Evolutionary conservation across 202 grass and related monocot genomes (phyloP), one percentile per base, ranked within the genome.

Genomic region (Bolboschoenoplectus hybrid): DNA sequence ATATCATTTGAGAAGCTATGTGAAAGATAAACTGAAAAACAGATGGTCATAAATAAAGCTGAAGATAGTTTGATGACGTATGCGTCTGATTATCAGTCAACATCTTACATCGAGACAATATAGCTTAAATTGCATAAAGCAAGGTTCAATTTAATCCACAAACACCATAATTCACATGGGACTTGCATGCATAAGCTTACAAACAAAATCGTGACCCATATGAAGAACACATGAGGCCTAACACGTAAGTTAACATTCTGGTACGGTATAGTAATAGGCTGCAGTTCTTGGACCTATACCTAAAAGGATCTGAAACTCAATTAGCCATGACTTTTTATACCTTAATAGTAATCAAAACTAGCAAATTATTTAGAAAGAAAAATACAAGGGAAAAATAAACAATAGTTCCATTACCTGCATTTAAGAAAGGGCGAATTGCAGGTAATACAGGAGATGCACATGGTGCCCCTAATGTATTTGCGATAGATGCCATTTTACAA

Each of bases 391-490:
- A 58, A 56, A 39, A 49, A 82, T 55, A 53, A 36, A 36, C 5
- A 52, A 16, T 16, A 6, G 41, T 69, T 67, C 46, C 14, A 70
- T 67, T 84, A 84, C 81, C 81, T 52, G 47, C 9, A 52, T 26
- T 12, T 70, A 50, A 10, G 11, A 34, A 43, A 26, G 32, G 34
- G 35, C 13, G 7, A 40, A 53, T 32, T 51, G 81, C 26, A 53
- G 65, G 64, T 67, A 51, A 45, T 32, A 84, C 40, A 2, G 81
- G 81, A 84, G 81, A 84, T 65, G 62, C 80, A 82, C 80, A 82
- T 49, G 56, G 60, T 17, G 63, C 17, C 47, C 46, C 45, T 68
- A 84, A 46, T 65, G 34, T 3, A 53, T 69, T 67, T 34, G 52
- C 0, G 17, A 67, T 38, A 13, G 14, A 9, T 3, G 82, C 47